Conservation (phyloP, 805 yeast species). For the Starmerella apis region DNA sequence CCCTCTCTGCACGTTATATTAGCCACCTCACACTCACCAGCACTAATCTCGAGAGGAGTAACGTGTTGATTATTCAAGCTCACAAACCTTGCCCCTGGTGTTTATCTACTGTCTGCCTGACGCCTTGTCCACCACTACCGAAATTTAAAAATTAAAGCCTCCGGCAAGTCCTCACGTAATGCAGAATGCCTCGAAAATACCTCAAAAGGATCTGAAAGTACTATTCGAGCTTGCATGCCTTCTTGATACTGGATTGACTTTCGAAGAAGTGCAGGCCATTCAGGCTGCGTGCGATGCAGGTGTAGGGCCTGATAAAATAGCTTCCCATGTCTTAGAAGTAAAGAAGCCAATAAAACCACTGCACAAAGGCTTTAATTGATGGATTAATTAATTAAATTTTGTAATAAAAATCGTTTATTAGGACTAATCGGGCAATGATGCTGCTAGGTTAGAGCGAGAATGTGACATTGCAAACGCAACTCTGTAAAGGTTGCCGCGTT, state of each 20-base stretch:
- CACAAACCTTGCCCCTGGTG: not conserved
- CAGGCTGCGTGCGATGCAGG: slow-evolving; percentile 29
- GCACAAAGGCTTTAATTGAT: not conserved
- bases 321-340: slow-evolving; percentile 13
- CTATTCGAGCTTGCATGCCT: slow-evolving; percentile 28
- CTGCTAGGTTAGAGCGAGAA: too few relatives aligned
- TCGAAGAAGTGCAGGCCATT: slow-evolving; percentile 25
- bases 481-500: too few relatives aligned
- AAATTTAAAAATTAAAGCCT: too few relatives aligned
- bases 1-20: not conserved
- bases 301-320: slow-evolving; percentile 29
- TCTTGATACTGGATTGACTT: slow-evolving; percentile 28
- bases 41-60: not conserved
- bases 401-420: too few relatives aligned
- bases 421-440: too few relatives aligned
- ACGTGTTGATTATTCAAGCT: slow-evolving; percentile 7
- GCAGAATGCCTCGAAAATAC: not conserved
- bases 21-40: not conserved
- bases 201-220: not conserved
- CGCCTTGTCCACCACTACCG: too few relatives aligned
- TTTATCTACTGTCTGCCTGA: too few relatives aligned
- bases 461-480: too few relatives aligned
- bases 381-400: too few relatives aligned
- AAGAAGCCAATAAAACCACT: not conserved
- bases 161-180: not conserved